phyloP scores from a whole-genome alignment of 1,139 yeast genomes.

The Hansenula lynferdii region DNA sequence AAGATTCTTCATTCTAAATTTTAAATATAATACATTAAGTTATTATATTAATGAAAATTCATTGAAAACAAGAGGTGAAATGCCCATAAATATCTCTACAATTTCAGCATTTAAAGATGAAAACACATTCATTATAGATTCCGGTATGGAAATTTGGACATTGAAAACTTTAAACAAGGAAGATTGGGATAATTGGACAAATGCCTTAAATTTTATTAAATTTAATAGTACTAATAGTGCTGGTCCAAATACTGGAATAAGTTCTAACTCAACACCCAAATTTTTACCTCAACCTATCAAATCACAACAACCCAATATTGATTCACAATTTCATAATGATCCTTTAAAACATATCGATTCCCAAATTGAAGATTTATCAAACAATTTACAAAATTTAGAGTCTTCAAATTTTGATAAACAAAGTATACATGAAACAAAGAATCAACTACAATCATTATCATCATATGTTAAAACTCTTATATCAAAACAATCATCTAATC shows the following conservation, averaged over 20 bases:
- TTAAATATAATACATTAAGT: constrained; percentile 76
- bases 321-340: neutral
- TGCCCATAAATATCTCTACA: constrained; percentile 79
- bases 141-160: constrained; percentile 96
- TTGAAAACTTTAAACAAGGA: constrained; percentile 60
- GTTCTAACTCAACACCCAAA: neutral
- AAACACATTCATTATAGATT: constrained; percentile 75
- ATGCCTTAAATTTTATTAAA: constrained; percentile 46
- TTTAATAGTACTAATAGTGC: constrained; percentile 5
- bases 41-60: constrained; percentile 73
- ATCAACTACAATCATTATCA: constrained; percentile 8
- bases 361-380: constrained; percentile 11
- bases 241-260: constrained; percentile 3
- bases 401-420: neutral
- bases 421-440: neutral
- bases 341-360: constrained; percentile 3
- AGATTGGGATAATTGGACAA: constrained; percentile 80
- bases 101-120: constrained; percentile 72
- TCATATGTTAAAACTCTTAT: constrained; percentile 7
- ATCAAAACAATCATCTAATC: neutral
- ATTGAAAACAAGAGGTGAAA: constrained; percentile 78
- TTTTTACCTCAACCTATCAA: too few relatives aligned
- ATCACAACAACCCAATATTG: too few relatives aligned
- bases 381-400: neutral
- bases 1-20: constrained; percentile 78